Evolutionary conservation across 441 rosid species (phyloP).

Genomic region (Breynia disticha): DNA sequence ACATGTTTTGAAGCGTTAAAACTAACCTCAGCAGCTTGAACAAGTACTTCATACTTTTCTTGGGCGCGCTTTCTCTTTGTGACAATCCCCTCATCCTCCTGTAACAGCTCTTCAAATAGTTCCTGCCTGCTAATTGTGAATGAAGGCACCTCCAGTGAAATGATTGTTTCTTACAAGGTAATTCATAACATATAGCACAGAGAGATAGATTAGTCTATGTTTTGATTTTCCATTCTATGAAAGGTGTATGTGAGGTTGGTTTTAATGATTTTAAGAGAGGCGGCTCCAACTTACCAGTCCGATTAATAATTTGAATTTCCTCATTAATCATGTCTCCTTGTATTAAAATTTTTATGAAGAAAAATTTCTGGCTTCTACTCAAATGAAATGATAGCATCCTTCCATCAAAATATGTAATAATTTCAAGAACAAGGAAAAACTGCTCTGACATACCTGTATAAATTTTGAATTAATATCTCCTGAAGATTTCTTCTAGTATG

Average conservation of each 20-base stretch:
- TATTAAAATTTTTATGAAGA: too few species aligned
- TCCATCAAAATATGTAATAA: not conserved
- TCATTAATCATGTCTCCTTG: too few species aligned
- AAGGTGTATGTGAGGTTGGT: too few species aligned
- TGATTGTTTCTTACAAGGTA: not conserved
- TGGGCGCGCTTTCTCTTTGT: constrained; percentile 18
- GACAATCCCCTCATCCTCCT: constrained; percentile 25
- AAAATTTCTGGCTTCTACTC: not conserved
- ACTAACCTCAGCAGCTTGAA: constrained; percentile 37
- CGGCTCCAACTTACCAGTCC: too few species aligned
- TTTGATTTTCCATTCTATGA: too few species aligned
- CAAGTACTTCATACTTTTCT: constrained; percentile 22
- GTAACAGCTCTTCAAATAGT: constrained; percentile 30
- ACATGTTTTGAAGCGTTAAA: not conserved
- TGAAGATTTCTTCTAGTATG: constrained; percentile 29
- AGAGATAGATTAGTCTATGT: not conserved
- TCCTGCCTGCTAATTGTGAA: constrained; percentile 21
- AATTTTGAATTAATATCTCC: constrained; percentile 21
- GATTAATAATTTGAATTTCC: too few species aligned
- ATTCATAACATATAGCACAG: not conserved
- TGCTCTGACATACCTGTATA: constrained; percentile 19
- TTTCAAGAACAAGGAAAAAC: not conserved
- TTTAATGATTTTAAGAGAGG: too few species aligned
- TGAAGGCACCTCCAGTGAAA: not conserved
- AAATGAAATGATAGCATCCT: not conserved